Evolutionary conservation across 768 basidiomycete genomes (phyloP), one percentile per base, ranked within the genome.

Genomic region (Rhodocollybia butyracea): DNA sequence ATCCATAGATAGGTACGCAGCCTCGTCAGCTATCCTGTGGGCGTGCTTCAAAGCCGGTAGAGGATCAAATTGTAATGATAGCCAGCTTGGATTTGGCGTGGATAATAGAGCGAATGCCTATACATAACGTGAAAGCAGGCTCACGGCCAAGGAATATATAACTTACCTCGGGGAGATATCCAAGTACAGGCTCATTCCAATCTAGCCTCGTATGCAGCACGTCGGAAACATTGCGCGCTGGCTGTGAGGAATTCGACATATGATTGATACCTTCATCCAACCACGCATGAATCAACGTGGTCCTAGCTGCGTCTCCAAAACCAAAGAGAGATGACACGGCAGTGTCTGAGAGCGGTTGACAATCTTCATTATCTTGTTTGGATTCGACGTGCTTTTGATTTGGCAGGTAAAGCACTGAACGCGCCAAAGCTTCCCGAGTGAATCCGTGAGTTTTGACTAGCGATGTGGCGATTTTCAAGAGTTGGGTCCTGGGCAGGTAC

Each of bases 261-360:
- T 75, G 69, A 17, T 61, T 60, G 13, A 84, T 64, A 1, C 86
- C 90, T 56, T 85, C 81, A 19, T 85, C 79, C 32, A 93, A 64
- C 90, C 91, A 94, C 0, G 85, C 86, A n/a, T 75, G 68, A 40
- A 91, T 77, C 27, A 94, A 74, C 3, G 79, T 80, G 52, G 77
- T 75, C 13, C 85, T 74, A 1, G 91, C 88, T 29, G 80, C 68
- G 54, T 88, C 82, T 22, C 86, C 91, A 13, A 64, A 61, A 7
- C 91, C 91, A 69, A 92, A 94, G 5, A 93, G 72, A 5, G 86
- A 78, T 2, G 85, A 81, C 21, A 93, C 80, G 0, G 89, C 85
- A 0, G 75, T 70, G 55, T 92, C 89, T 1, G 85, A 79, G 21
- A 93, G 81, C 6, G 88, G 88, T 54, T 78, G 71, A 1, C 76